Evolutionary conservation across 495 filamentous ascomycete species (phyloP).

Genomic region (Daldinia loculata): DNA sequence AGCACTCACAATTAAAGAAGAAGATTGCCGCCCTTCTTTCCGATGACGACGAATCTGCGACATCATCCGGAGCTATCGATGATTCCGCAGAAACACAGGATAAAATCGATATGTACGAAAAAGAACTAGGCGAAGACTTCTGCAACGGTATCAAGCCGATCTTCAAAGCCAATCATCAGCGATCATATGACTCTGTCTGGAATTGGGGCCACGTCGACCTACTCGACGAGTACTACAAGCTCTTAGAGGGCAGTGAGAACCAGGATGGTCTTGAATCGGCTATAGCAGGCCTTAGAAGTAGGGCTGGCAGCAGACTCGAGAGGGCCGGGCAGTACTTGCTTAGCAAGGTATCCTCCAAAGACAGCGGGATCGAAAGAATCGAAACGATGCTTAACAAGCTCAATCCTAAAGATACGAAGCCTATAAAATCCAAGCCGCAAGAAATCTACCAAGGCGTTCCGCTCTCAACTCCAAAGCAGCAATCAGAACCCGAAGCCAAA

Average conservation of each 20-base stretch:
- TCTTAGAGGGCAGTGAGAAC: slow-evolving; percentile 85
- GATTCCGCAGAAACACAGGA: slow-evolving; percentile 65
- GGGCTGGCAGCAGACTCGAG: slow-evolving; percentile 29
- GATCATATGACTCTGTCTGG: slow-evolving; percentile 90
- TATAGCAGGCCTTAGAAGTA: slow-evolving; percentile 17
- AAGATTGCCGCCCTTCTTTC: slow-evolving; percentile 86
- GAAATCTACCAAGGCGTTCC: neutral
- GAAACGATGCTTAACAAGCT: slow-evolving; percentile 22
- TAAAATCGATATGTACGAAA: slow-evolving; percentile 83
- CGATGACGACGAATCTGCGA: slow-evolving; percentile 80
- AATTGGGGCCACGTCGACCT: slow-evolving; percentile 92
- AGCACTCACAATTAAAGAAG: slow-evolving; percentile 73
- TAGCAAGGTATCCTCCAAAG: slow-evolving; percentile 11
- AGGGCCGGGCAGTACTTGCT: slow-evolving; percentile 28
- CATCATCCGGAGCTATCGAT: slow-evolving; percentile 71
- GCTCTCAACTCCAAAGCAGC: neutral
- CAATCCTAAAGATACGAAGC: neutral
- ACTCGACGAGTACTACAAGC: slow-evolving; percentile 90
- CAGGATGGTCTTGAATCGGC: slow-evolving; percentile 60
- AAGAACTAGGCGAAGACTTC: slow-evolving; percentile 87
- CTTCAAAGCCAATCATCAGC: slow-evolving; percentile 81
- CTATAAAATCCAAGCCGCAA: neutral
- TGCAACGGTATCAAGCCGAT: slow-evolving; percentile 83
- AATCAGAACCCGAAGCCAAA: neutral
- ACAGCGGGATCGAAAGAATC: neutral